Percentiles rank a stretch among this genome's conserved stretches.
Evolutionary conservation across 108 stramenopile species (phyloP).

Genomic region (Thalassiosira profunda): DNA sequence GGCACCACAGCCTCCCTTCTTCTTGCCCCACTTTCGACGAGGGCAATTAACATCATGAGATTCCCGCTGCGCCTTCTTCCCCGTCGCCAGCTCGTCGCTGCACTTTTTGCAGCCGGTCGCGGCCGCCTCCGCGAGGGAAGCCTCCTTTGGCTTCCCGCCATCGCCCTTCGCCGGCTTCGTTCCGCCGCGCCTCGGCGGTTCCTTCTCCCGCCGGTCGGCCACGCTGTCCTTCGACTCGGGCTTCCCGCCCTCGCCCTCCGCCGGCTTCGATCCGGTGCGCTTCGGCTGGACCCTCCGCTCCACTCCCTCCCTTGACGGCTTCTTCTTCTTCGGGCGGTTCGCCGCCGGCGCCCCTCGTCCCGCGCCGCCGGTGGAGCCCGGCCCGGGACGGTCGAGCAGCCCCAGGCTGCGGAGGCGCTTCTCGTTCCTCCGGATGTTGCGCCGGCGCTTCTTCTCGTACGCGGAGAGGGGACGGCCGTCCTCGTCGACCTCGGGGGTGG

Average conservation of each 20-base stretch:
- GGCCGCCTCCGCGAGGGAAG: background rate
- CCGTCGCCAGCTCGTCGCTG: background rate
- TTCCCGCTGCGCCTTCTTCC: background rate
- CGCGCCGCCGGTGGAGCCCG: background rate
- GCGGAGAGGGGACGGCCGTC: conserved; percentile 16
- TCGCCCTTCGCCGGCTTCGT: background rate
- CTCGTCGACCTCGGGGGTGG: background rate
- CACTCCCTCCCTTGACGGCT: background rate
- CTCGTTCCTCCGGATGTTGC: conserved; percentile 44
- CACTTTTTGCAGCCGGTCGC: conserved; percentile 1
- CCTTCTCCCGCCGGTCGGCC: no score
- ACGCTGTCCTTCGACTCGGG: background rate
- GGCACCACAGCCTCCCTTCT: no score
- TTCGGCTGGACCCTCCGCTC: conserved; percentile 18
- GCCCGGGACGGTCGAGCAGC: conserved; percentile 4
- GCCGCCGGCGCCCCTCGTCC: background rate
- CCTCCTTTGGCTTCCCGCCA: no score
- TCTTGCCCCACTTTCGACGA: no score
- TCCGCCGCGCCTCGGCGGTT: conserved; percentile 1
- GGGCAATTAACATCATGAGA: background rate
- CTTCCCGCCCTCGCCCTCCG: background rate
- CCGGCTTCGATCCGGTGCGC: background rate
- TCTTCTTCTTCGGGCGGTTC: background rate
- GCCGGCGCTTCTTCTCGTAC: conserved; percentile 41
- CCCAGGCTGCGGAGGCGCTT: conserved; percentile 37